Evolutionary conservation across 345 rosid species (phyloP), one percentile per base, ranked within the genome.

Genomic region (Isatis tinctoria): DNA sequence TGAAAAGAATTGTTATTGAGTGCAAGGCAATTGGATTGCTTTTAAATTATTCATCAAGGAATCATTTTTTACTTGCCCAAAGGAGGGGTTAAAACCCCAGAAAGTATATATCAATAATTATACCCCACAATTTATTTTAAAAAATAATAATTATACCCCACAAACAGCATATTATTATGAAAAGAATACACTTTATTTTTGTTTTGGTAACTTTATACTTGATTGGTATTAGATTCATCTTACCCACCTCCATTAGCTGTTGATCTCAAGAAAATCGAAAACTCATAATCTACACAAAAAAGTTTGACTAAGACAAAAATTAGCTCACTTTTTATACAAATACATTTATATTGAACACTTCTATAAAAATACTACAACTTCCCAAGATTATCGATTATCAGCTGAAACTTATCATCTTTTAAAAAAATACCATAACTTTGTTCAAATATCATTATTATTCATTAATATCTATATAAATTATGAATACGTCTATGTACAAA

Each of bases 141-240:
- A n/a, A n/a, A n/a, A n/a, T n/a, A n/a, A n/a, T n/a, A n/a, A n/a
- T n/a, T n/a, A n/a, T n/a, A 77, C 72, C 76, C 80, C 80, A 77
- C 80, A 77, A 65, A 70, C 53, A 76, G 79, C 70, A 76, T 63
- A 69, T 69, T 75, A 43, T 68, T 33, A 62, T 69, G 69, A 53
- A 20, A 76, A 69, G 71, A 63, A 76, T 70, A 76, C 70, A 76
- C 80, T 70, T 76, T 69, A 53, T 35, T 76, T 70, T 30, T 63
- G 44, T 56, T 58, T 76, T 69, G 3, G 26, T 40, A 70, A 45
- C 80, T 70, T 76, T 70, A 70, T 76, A 70, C 75, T 76, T 76
- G 75, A 76, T 76, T 76, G 80, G 80, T 64, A 76, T 76, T 63
- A 76, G 80, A 76, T 76, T 76, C 67, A 76, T 63, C 80, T 70